Evolutionary conservation across 495 filamentous ascomycete genomes (phyloP).

Genomic region (Lophiotrema nucula): DNA sequence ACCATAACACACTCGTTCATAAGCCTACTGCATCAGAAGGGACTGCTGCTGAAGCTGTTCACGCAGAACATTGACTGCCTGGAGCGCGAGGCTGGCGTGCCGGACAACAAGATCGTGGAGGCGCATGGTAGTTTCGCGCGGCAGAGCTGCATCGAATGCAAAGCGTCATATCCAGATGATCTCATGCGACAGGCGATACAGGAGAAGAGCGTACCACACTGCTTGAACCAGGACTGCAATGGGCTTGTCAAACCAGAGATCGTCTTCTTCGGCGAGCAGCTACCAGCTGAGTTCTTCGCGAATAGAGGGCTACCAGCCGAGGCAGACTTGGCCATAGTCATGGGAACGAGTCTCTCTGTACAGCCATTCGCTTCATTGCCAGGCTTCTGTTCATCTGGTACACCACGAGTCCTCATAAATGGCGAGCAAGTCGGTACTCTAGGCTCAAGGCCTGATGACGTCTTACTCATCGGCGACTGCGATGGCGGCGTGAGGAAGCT

Average conservation of each 20-base stretch:
- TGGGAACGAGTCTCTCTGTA: conserved; percentile 88
- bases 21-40: conserved; percentile 69
- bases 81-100: conserved; percentile 83
- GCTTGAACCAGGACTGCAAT: conserved; percentile 58
- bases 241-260: conserved; percentile 96
- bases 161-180: conserved; percentile 63
- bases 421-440: conserved; percentile 78
- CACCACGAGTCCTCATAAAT: conserved; percentile 84
- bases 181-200: conserved; percentile 68
- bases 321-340: conserved; percentile 82
- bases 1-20: conserved; percentile 84
- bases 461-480: conserved; percentile 70
- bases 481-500: conserved; percentile 82
- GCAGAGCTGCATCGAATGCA: conserved; percentile 89
- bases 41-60: conserved; percentile 78
- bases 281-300: conserved; percentile 68
- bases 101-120: conserved; percentile 77
- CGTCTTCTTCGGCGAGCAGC: conserved; percentile 81
- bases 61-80: conserved; percentile 98
- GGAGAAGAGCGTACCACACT: conserved; percentile 65
- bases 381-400: conserved; percentile 53
- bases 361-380: conserved; percentile 88
- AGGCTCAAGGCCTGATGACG: conserved; percentile 74
- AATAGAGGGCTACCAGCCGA: conserved; percentile 53
- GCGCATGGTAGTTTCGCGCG: conserved; percentile 92